phyloP scores from a whole-genome alignment of 768 basidiomycete species.

The Cystofilobasidium bisporidii region DNA sequence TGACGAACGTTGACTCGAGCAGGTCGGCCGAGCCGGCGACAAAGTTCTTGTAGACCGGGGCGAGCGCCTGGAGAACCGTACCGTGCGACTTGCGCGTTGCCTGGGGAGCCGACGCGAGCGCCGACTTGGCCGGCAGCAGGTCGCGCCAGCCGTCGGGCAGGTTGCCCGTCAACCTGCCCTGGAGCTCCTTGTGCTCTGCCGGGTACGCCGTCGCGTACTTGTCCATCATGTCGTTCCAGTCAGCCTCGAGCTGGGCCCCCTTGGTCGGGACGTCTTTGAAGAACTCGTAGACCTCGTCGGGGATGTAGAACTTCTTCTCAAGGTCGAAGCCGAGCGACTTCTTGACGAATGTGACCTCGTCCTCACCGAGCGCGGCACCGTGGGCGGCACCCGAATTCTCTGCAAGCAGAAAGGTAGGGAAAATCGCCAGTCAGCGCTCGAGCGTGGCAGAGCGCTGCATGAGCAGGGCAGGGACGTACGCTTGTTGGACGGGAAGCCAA shows the following conservation, averaged over 20 bases:
- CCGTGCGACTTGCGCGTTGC: slow-evolving; percentile 35
- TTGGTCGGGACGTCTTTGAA: slow-evolving; percentile 33
- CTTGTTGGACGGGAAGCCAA: slow-evolving; percentile 37
- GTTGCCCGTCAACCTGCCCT: slow-evolving; percentile 32
- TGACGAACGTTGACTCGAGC: slow-evolving; percentile 37
- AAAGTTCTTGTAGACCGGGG: slow-evolving; percentile 33
- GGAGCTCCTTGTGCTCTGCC: slow-evolving; percentile 30
- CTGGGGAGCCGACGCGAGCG: slow-evolving; percentile 30
- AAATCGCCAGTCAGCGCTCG: too few species aligned
- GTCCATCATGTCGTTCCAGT: slow-evolving; percentile 33
- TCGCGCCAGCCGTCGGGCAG: slow-evolving; percentile 32
- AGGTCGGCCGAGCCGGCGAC: slow-evolving; percentile 36
- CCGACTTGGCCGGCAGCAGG: slow-evolving; percentile 32
- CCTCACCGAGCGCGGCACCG: slow-evolving; percentile 38
- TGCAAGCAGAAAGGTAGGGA: background rate
- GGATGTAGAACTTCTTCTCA: slow-evolving; percentile 34
- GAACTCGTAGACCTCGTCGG: slow-evolving; percentile 36
- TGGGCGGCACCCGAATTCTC: slow-evolving; percentile 35
- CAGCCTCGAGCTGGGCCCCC: slow-evolving; percentile 32
- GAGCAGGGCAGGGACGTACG: background rate
- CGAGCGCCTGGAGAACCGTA: slow-evolving; percentile 33
- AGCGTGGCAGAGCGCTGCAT: background rate
- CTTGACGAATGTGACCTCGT: slow-evolving; percentile 38
- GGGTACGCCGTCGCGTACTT: slow-evolving; percentile 33
- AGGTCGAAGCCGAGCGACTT: slow-evolving; percentile 35